phyloP scores from a whole-genome alignment of 805 yeast genomes.

The Cyberlindnera meyerae region DNA sequence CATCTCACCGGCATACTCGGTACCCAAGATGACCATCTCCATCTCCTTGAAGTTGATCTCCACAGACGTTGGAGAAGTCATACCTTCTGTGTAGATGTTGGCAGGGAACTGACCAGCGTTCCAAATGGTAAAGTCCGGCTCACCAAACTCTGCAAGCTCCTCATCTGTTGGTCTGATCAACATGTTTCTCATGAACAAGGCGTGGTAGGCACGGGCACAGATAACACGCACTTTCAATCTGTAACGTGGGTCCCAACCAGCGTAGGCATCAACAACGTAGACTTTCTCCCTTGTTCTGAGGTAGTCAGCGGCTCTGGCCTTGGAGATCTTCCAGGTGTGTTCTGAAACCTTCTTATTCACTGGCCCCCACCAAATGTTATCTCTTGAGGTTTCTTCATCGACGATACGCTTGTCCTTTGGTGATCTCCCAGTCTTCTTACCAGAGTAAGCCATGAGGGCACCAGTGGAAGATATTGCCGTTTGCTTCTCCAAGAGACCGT shows the following conservation, averaged over 20 bases:
- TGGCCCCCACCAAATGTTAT: slow-evolving; percentile 98
- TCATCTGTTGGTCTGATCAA: slow-evolving; percentile 89
- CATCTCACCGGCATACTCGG: slow-evolving; percentile 99
- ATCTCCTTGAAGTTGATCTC: slow-evolving; percentile 94
- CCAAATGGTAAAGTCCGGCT: slow-evolving; percentile 97
- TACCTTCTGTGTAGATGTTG: slow-evolving; percentile 90
- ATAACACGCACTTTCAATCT: slow-evolving; percentile 92
- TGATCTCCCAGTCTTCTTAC: slow-evolving; percentile 94
- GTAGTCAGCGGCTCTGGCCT: slow-evolving; percentile 95
- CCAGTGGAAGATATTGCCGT: slow-evolving; percentile 91
- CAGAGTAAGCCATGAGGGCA: slow-evolving; percentile 93
- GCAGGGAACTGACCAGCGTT: slow-evolving; percentile 99
- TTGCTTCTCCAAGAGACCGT: slow-evolving; percentile 83
- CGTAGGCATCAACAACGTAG: slow-evolving; percentile 92
- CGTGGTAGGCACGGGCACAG: slow-evolving; percentile 98
- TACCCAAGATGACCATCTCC: slow-evolving; percentile 99
- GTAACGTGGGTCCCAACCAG: slow-evolving; percentile 99
- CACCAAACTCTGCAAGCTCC: slow-evolving; percentile 86
- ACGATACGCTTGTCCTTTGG: slow-evolving; percentile 98
- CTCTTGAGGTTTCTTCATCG: slow-evolving; percentile 80
- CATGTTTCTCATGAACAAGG: slow-evolving; percentile 97
- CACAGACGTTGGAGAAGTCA: slow-evolving; percentile 94
- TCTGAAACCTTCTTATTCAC: slow-evolving; percentile 93
- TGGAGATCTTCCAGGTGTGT: slow-evolving; percentile 90
- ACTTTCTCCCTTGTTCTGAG: slow-evolving; percentile 92